Conservation (phyloP, 2,329 filamentous ascomycete species). For the Didymella pomorum region DNA sequence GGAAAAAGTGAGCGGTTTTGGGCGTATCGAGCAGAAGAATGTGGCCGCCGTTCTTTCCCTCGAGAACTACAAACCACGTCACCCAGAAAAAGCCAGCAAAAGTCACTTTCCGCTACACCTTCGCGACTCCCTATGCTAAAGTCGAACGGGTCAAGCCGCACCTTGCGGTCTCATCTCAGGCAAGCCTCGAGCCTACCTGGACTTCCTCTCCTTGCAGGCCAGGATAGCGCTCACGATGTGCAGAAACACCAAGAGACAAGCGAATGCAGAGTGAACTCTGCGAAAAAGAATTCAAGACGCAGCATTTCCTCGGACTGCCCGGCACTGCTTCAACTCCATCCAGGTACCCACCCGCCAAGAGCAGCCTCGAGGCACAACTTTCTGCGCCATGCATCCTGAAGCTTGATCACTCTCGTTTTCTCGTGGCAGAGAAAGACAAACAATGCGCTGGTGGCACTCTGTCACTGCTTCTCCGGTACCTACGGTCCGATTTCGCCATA, state of each 20-base stretch:
- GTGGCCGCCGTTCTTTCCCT: not conserved
- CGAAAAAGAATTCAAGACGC: not conserved
- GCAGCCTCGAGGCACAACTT: conserved; percentile 3
- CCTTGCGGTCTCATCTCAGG: too few relatives aligned
- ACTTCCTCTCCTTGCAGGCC: too few relatives aligned
- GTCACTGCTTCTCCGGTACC: conserved; percentile 22
- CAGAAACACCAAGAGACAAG: too few relatives aligned
- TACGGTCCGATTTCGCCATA: conserved; percentile 24
- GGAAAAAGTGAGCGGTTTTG: too few relatives aligned
- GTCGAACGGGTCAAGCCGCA: too few relatives aligned
- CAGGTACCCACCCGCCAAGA: conserved; percentile 17
- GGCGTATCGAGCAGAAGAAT: too few relatives aligned
- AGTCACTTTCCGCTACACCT: too few relatives aligned
- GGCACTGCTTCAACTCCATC: conserved; percentile 7
- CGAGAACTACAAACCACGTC: not conserved
- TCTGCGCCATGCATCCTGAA: conserved; percentile 10
- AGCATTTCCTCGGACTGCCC: conserved; percentile 14
- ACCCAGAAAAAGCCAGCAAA: not conserved
- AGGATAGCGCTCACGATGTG: too few relatives aligned
- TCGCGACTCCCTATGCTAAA: too few relatives aligned
- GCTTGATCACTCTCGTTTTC: not conserved
- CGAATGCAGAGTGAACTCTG: not conserved
- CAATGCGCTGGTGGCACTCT: not conserved
- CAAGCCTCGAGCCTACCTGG: too few relatives aligned
- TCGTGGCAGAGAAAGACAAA: not conserved